These are phyloP conservation scores for Panaeolus cyanescens DNA, from an alignment of 768 basidiomycete species.

Conservation along the genomic window DNA sequence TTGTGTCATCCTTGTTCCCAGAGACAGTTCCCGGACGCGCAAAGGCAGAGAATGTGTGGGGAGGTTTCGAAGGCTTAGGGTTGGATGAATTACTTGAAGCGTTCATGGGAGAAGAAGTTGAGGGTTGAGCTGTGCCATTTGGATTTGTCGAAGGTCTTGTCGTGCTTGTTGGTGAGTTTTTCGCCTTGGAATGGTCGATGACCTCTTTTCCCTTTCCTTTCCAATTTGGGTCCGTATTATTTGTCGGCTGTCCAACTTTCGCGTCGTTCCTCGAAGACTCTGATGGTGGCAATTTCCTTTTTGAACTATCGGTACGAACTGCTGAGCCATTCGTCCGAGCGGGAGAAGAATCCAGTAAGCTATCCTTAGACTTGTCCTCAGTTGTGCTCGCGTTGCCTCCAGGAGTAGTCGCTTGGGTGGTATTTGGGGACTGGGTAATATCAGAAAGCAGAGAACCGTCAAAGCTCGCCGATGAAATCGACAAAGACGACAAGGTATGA, in stretches of 20 bases:
- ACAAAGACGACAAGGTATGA: constrained; percentile 25
- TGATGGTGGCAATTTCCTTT: not conserved
- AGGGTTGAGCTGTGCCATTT: not conserved
- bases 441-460: constrained; percentile 42
- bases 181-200: not conserved
- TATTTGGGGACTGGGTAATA: constrained; percentile 8
- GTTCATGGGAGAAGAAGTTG: not conserved
- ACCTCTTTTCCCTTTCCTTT: not conserved
- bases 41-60: constrained; percentile 25
- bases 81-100: not conserved
- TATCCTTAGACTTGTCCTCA: not conserved
- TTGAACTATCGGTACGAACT: not conserved
- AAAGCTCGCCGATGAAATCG: constrained; percentile 13
- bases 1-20: not conserved
- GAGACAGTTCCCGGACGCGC: constrained; percentile 9
- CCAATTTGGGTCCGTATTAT: not conserved
- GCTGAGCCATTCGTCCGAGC: not conserved
- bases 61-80: not conserved
- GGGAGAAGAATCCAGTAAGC: not conserved
- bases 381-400: not conserved
- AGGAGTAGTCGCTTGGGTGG: not conserved
- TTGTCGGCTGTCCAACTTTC: not conserved
- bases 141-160: not conserved
- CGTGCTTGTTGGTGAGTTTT: not conserved
- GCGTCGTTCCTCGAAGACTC: not conserved